Evolutionary conservation across 1,139 yeast species (phyloP), one percentile per base, ranked within the genome.

Genomic region (Saccharomyces hybrid): DNA sequence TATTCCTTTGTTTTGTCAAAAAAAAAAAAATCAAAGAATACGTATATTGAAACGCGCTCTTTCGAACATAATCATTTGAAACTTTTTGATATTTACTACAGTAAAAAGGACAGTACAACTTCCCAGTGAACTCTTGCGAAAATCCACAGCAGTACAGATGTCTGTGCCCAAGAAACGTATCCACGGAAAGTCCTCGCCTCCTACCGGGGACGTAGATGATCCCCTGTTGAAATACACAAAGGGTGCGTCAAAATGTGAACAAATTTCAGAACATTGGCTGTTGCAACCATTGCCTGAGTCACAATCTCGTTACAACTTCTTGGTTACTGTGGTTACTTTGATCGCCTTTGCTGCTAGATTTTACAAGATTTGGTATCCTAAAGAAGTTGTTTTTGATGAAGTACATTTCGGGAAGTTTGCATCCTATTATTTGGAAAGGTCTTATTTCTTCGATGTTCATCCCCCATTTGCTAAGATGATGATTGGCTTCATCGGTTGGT

Each of bases 321-420:
- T 62, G 59, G 54, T 57, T 13, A 57, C 57, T 4, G 59, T 76
- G 1, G 76, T 89, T 7, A 88, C 96, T 0, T 62, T 74, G 0
- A 61, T 85, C 47, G 96, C 97, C 0, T 79, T 86, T 53, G 74
- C 73, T 46, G 78, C 89, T 5, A 79, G 99, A 60, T 90, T 91
- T 71, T 80, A 80, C 63, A 76, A 79, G 58, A 78, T 93, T 57
- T 78, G 84, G 65, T 77, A 77, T 58, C 99, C 99, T 2, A 75
- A 78, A 57, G 87, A 87, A 68, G 99, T 95, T 54, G 99, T 95
- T 27, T 95, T 95, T 65, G 99, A 95, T 73, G 99, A 95, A 70
- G 99, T 93, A 32, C 99, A 93, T 71, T 93, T 93, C 67, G 99
- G 99, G 48, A 90, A 90, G 68, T 90, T 91, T 72, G 97, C 97